Evolutionary conservation across 148 eudicot genomes (phyloP).

Genomic region (Silene uniflora): DNA sequence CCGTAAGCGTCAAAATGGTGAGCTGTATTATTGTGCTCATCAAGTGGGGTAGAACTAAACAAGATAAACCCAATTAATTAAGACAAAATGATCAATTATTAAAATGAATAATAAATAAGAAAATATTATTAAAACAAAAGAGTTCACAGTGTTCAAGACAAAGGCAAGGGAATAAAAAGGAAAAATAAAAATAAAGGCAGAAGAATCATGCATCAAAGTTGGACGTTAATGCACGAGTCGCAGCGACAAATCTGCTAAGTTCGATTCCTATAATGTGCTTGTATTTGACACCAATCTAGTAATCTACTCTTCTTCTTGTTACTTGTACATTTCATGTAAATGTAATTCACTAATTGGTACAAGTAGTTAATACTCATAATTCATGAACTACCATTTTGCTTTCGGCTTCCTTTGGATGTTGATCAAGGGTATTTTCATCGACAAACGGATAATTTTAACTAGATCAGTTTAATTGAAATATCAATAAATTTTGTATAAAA

Average conservation of each 20-base stretch:
- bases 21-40: slow-evolving; percentile 17
- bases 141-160: slow-evolving; percentile 8
- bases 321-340: too few species aligned
- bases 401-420: too few species aligned
- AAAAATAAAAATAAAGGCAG: neutral
- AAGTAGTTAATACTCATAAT: too few species aligned
- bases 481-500: too few species aligned
- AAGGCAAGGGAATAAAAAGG: neutral
- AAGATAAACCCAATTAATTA: slow-evolving; percentile 21
- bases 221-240: slow-evolving; percentile 27
- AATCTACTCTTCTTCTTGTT: neutral
- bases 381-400: too few species aligned
- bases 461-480: too few species aligned
- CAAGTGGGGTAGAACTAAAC: slow-evolving; percentile 13
- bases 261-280: slow-evolving; percentile 21
- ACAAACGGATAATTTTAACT: too few species aligned
- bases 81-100: neutral
- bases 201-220: neutral
- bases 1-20: neutral
- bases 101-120: slow-evolving; percentile 1
- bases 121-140: neutral
- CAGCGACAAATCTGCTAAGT: slow-evolving; percentile 17
- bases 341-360: too few species aligned
- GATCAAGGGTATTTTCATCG: too few species aligned
- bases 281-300: neutral